These are phyloP conservation scores for Cryphonectria carpinicola DNA, from an alignment of 2,329 filamentous ascomycete species.

Conservation along the genomic window DNA sequence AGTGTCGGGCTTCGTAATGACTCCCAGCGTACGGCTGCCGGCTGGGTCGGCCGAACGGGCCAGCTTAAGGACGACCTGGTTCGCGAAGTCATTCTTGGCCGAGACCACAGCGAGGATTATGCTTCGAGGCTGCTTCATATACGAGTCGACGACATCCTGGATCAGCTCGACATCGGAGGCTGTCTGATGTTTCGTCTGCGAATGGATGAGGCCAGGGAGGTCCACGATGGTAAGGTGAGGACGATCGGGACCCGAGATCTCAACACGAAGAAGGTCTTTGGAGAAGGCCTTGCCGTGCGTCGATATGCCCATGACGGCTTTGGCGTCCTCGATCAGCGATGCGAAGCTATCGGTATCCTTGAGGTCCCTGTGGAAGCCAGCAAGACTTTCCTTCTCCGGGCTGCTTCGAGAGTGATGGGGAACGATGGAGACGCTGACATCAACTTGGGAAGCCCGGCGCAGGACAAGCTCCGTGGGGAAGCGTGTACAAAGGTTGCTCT, in stretches of 20 bases:
- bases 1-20: slow-evolving; percentile 53
- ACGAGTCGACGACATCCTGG: slow-evolving; percentile 48
- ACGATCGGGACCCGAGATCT: slow-evolving; percentile 44
- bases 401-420: background rate
- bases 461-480: slow-evolving; percentile 21
- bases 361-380: background rate
- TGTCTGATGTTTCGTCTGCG: slow-evolving; percentile 34
- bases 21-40: slow-evolving; percentile 49
- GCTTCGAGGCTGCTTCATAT: slow-evolving; percentile 55
- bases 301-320: slow-evolving; percentile 49
- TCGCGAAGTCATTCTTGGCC: slow-evolving; percentile 55
- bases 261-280: slow-evolving; percentile 45
- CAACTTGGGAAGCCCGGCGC: background rate
- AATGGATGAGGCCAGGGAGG: slow-evolving; percentile 51
- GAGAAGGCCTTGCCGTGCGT: slow-evolving; percentile 40
- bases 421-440: slow-evolving; percentile 1
- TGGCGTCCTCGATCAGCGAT: slow-evolving; percentile 35
- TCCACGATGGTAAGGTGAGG: slow-evolving; percentile 59
- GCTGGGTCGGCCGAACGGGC: slow-evolving; percentile 34
- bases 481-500: slow-evolving; percentile 15
- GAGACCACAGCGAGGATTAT: slow-evolving; percentile 59
- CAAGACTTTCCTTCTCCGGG: background rate
- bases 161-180: slow-evolving; percentile 45
- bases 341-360: background rate
- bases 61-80: slow-evolving; percentile 55